A percentile compares a stretch with the other conserved stretches of the same genome.
These are phyloP conservation scores for Leptographium wingfieldii DNA, from an alignment of 2,329 filamentous ascomycete species.

Conservation along the genomic window DNA sequence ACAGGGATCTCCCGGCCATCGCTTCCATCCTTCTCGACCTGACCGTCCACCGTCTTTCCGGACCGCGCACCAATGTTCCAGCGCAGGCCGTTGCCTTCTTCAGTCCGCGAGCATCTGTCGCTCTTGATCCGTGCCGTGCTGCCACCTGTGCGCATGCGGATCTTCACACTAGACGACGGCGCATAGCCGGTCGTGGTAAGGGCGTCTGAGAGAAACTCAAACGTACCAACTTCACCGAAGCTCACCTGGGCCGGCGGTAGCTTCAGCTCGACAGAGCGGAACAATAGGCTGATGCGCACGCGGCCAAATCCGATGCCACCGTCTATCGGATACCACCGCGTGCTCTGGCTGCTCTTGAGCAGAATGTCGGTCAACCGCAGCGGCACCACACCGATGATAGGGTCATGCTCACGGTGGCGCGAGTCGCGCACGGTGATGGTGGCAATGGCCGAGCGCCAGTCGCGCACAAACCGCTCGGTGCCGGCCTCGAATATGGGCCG, in stretches of 20 bases:
- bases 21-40: slow-evolving; percentile 21
- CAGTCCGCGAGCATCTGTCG: slow-evolving; percentile 43
- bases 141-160: slow-evolving; percentile 74
- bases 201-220: slow-evolving; percentile 66
- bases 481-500: slow-evolving; percentile 97
- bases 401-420: slow-evolving; percentile 83
- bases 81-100: slow-evolving; percentile 29
- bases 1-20: slow-evolving; percentile 23
- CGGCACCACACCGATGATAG: slow-evolving; percentile 83
- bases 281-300: slow-evolving; percentile 75
- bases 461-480: slow-evolving; percentile 82
- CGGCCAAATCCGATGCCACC: slow-evolving; percentile 89
- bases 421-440: slow-evolving; percentile 83
- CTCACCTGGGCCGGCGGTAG: slow-evolving; percentile 77
- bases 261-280: slow-evolving; percentile 77
- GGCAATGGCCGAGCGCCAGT: slow-evolving; percentile 80
- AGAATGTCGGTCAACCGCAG: slow-evolving; percentile 81
- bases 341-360: slow-evolving; percentile 72
- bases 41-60: slow-evolving; percentile 17
- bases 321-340: slow-evolving; percentile 91
- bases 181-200: slow-evolving; percentile 53
- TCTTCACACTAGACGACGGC: slow-evolving; percentile 54
- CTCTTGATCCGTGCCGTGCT: slow-evolving; percentile 60
- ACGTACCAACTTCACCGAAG: slow-evolving; percentile 83
- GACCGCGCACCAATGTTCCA: slow-evolving; percentile 28